Base-by-base conservation (phyloP, 805 yeast genomes). In the Candida pini region DNA sequence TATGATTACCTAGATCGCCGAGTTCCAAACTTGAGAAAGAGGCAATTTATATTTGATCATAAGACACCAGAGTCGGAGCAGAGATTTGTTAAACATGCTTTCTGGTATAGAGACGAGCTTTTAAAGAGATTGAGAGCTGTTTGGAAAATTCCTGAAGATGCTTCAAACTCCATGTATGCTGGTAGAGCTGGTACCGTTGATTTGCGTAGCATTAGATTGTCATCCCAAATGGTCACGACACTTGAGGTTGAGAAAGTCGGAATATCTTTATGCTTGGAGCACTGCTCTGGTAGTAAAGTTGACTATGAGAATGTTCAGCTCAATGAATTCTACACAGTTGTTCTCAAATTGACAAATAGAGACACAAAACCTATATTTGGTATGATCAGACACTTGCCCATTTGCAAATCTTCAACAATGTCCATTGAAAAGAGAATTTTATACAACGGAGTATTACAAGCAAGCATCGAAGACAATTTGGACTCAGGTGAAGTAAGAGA, bases 31-130 rank as follows among this genome's bases (percentile, higher is more conserved):
- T 59, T 86, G 23, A 58, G 81, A 16, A 70, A 76, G 23, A 76
- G 76, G 41, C 96, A 88, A 58, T 83, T 76, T 51, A 68, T 85
- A 14, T 68, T 76, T 22, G 81, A 75, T 48, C 62, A 66, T 40
- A 72, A 62, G 40, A 62, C 73, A 5, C 64, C 74, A 0, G 71
- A 66, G 31, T 77, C 73, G 8, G 86, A 83, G 40, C 79, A 71
- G 23, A 47, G 47, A 28, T 71, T 65, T 34, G 71, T 76, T 59
- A 66, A 76, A 37, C 79, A 77, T 41, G 62, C 73, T 2, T 92
- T 88, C 56, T 90, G 98, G 98, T 73, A 82, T 43, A 62, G 95
- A 38, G 77, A 81, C 37, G 69, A 70, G 40, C 54, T 92, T 1
- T 60, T 90, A 34, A 64, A 69, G 30, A 62, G 64, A 12, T 47